Conservation (phyloP, 768 basidiomycete genomes). For the Pulveroboletus sp. region DNA sequence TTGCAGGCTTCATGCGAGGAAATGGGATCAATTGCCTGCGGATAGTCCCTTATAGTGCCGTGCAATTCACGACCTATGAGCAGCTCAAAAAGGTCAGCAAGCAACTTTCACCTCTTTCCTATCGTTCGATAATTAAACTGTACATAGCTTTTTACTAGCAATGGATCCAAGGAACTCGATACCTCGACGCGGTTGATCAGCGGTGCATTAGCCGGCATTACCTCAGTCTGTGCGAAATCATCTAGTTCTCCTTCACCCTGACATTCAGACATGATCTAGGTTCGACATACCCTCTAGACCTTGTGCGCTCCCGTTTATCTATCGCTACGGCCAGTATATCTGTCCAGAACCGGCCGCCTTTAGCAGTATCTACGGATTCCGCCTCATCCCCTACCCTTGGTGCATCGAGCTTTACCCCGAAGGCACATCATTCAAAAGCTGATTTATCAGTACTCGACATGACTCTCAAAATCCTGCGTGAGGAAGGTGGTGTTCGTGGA, state of each 20-base stretch:
- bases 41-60: constrained; percentile 90
- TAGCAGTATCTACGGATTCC: constrained; percentile 20
- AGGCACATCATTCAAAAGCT: constrained; percentile 39
- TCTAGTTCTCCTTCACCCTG: constrained; percentile 4
- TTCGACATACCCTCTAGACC: constrained; percentile 88
- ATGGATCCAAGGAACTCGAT: constrained; percentile 73
- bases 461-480: constrained; percentile 84
- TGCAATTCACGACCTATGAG: constrained; percentile 87
- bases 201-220: constrained; percentile 90
- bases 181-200: constrained; percentile 82
- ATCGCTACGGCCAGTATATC: constrained; percentile 86
- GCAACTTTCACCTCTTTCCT: background rate
- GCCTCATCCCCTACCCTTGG: constrained; percentile 40
- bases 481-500: constrained; percentile 86
- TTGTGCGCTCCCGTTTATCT: constrained; percentile 86
- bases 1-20: constrained; percentile 89
- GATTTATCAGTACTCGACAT: constrained; percentile 81
- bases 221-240: constrained; percentile 76
- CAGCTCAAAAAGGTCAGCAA: constrained; percentile 74
- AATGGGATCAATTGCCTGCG: constrained; percentile 89
- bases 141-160: constrained; percentile 59
- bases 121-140: constrained; percentile 26
- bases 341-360: constrained; percentile 26
- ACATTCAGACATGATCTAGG: constrained; percentile 37
- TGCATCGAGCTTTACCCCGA: constrained; percentile 35